Evolutionary conservation across 225 moss, liverwort and hornwort genomes (phyloP).

Genomic region (Bryum argenteum): DNA sequence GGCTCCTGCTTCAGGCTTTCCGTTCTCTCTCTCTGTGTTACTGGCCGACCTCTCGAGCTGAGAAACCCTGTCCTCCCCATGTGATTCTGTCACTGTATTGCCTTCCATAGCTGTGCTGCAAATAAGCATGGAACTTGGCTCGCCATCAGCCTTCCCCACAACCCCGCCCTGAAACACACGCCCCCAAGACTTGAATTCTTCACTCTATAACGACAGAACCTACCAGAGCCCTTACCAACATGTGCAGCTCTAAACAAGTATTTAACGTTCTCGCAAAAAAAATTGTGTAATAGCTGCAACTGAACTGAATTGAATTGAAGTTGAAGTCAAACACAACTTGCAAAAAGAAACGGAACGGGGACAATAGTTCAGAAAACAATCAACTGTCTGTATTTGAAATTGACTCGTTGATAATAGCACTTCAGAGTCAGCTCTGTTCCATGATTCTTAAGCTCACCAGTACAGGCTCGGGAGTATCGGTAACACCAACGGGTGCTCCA

Average conservation of each 20-base stretch:
- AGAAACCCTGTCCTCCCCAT: conserved; percentile 50
- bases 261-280: conserved; percentile 19
- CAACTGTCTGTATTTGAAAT: conserved; percentile 15
- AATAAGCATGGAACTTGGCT: conserved; percentile 49
- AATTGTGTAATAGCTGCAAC: conserved; percentile 3
- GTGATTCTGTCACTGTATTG: conserved; percentile 40
- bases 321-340: conserved; percentile 2
- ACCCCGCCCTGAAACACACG: conserved; percentile 51
- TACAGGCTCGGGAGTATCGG: conserved; percentile 37
- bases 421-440: background rate
- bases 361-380: background rate
- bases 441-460: conserved; percentile 43
- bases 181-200: conserved; percentile 48
- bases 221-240: conserved; percentile 14
- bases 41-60: conserved; percentile 68
- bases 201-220: conserved; percentile 26
- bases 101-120: conserved; percentile 51
- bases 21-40: conserved; percentile 57
- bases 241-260: conserved; percentile 14
- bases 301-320: conserved; percentile 11
- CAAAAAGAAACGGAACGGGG: conserved; percentile 22
- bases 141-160: conserved; percentile 54
- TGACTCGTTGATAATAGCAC: conserved; percentile 2
- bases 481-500: conserved; percentile 36
- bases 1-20: conserved; percentile 40